phyloP scores from a whole-genome alignment of 495 filamentous ascomycete genomes.

The Staphylotrichum tortipilum region DNA sequence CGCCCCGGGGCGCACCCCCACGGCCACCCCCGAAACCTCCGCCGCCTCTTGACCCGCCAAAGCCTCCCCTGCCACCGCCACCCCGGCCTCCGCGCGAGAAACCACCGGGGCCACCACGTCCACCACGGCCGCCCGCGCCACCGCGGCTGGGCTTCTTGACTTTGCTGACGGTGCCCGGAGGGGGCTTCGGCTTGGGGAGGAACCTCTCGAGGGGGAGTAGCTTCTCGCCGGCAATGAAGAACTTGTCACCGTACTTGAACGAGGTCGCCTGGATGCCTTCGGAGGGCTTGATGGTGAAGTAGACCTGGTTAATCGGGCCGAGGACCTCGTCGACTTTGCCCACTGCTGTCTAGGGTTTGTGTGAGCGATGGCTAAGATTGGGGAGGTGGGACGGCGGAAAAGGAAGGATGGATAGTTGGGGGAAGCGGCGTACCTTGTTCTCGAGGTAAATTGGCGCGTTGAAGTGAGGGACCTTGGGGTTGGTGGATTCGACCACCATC shows the following conservation, averaged over 20 bases:
- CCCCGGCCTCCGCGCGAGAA: slow-evolving; percentile 36
- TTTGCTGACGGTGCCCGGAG: slow-evolving; percentile 50
- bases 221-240: slow-evolving; percentile 92
- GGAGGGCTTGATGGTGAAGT: slow-evolving; percentile 92
- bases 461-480: slow-evolving; percentile 96
- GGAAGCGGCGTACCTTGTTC: slow-evolving; percentile 64
- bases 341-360: slow-evolving; percentile 53
- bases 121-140: slow-evolving; percentile 31
- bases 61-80: slow-evolving; percentile 17
- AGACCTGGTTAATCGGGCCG: slow-evolving; percentile 90
- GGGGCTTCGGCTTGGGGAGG: slow-evolving; percentile 86
- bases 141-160: slow-evolving; percentile 50
- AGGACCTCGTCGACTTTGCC: slow-evolving; percentile 94
- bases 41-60: slow-evolving; percentile 12
- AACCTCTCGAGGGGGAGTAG: slow-evolving; percentile 91
- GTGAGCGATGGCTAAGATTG: slow-evolving; percentile 22
- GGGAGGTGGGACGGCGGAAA: not conserved
- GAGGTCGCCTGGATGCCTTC: slow-evolving; percentile 90
- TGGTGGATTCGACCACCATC: slow-evolving; percentile 87
- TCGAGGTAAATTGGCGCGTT: slow-evolving; percentile 97
- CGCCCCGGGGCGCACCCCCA: slow-evolving; percentile 17
- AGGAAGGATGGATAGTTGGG: not conserved
- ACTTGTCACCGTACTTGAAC: slow-evolving; percentile 94
- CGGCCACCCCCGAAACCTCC: slow-evolving; percentile 19
- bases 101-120: slow-evolving; percentile 32